Evolutionary conservation across 305 asterid genomes (phyloP).

Genomic region (Solanum hybrid): DNA sequence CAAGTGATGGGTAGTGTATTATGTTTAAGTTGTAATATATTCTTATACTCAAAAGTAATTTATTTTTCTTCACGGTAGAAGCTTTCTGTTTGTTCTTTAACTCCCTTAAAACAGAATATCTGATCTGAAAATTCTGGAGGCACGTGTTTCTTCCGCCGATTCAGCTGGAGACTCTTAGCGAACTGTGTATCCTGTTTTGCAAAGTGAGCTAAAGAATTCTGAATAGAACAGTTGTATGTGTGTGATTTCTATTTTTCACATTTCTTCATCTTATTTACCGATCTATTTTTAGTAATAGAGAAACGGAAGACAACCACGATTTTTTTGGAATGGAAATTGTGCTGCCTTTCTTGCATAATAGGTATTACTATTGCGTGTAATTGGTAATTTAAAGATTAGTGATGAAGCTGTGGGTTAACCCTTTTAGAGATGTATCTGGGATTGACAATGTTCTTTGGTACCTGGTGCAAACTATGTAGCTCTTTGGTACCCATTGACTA

Average conservation of each 20-base stretch:
- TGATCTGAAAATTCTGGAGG: conserved; percentile 25
- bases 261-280: background rate
- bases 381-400: background rate
- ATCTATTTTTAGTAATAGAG: background rate
- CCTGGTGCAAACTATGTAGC: background rate
- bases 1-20: background rate
- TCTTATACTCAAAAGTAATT: background rate
- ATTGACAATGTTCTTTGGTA: background rate
- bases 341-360: background rate
- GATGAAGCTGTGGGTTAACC: background rate
- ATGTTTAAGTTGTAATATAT: background rate
- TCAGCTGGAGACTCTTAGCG: conserved; percentile 24
- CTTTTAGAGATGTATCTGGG: background rate
- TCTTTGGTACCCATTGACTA: background rate
- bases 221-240: background rate
- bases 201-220: conserved; percentile 6
- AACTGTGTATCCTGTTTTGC: conserved; percentile 25
- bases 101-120: conserved; percentile 26
- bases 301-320: background rate
- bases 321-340: background rate
- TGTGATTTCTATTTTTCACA: background rate
- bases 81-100: conserved; percentile 20
- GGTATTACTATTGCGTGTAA: background rate
- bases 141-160: conserved; percentile 22
- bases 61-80: background rate